Percentiles rank a stretch among this genome's conserved stretches.
phyloP scores from a whole-genome alignment of 805 yeast species.

The Komagataella kurtzmanii region DNA sequence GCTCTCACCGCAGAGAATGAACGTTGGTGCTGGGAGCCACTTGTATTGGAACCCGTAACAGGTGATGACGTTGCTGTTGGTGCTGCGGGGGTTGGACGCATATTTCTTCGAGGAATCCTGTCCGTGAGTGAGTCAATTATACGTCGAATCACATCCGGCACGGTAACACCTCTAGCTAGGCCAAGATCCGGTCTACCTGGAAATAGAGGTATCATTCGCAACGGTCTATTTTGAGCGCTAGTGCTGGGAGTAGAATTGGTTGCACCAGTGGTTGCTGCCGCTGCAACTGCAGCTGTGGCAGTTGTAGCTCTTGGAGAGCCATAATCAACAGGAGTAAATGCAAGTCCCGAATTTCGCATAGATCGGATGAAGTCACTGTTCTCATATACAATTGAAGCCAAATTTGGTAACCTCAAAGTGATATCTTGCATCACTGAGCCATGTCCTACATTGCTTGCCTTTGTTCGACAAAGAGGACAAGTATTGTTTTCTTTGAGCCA shows the following conservation, averaged over 20 bases:
- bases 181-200: neutral
- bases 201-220: neutral
- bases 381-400: conserved; percentile 18
- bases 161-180: neutral
- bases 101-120: neutral
- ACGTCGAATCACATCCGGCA: neutral
- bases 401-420: conserved; percentile 21
- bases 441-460: conserved; percentile 10
- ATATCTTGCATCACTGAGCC: conserved; percentile 9
- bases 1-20: neutral
- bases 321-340: neutral
- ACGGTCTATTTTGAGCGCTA: neutral
- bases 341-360: neutral
- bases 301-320: neutral
- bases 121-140: neutral
- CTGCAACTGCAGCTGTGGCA: neutral
- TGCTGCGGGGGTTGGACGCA: neutral
- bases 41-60: neutral
- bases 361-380: conserved; percentile 10
- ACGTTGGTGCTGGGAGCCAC: neutral
- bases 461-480: conserved; percentile 78
- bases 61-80: neutral
- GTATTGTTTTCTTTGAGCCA: conserved; percentile 69
- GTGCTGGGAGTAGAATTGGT: neutral
- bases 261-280: neutral